phyloP scores from a whole-genome alignment of 352 stramenopile genomes.

The Globisporangium cederbergense region DNA sequence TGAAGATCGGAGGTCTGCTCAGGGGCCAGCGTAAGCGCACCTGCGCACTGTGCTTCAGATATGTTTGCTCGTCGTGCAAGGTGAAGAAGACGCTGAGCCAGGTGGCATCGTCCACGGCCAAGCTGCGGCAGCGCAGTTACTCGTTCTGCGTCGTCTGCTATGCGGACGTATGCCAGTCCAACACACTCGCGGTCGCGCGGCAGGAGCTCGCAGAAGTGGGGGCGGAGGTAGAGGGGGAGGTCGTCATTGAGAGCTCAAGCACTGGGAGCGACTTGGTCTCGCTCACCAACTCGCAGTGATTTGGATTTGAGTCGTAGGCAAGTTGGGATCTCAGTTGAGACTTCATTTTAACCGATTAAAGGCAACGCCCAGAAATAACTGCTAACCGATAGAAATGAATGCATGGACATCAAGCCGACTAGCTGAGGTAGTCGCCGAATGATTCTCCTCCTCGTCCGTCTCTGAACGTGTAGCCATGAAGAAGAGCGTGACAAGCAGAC shows the following conservation, averaged over 20 bases:
- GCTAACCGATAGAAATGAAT: no score
- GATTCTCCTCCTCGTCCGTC: no score
- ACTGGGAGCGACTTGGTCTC: neutral
- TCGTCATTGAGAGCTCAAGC: neutral
- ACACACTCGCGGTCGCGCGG: conserved; percentile 1
- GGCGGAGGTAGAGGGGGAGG: neutral
- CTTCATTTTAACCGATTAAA: neutral
- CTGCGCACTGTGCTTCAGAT: neutral
- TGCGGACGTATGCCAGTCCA: neutral
- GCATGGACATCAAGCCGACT: no score
- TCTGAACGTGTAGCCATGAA: no score
- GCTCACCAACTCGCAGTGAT: neutral
- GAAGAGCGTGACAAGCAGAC: no score
- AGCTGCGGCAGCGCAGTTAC: neutral
- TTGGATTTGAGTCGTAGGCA: neutral
- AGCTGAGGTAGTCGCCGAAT: no score
- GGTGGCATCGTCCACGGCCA: neutral
- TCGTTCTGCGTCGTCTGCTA: neutral
- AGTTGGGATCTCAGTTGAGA: no score
- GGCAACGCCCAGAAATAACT: no score
- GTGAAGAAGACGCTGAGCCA: conserved; percentile 12
- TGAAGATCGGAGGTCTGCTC: neutral
- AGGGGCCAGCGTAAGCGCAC: neutral
- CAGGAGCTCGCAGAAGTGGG: neutral
- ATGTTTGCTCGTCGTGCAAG: conserved; percentile 7